Percentiles rank a stretch among this genome's conserved stretches.
Evolutionary conservation across 805 yeast genomes (phyloP).

Genomic region (Allodekkera sacchari): DNA sequence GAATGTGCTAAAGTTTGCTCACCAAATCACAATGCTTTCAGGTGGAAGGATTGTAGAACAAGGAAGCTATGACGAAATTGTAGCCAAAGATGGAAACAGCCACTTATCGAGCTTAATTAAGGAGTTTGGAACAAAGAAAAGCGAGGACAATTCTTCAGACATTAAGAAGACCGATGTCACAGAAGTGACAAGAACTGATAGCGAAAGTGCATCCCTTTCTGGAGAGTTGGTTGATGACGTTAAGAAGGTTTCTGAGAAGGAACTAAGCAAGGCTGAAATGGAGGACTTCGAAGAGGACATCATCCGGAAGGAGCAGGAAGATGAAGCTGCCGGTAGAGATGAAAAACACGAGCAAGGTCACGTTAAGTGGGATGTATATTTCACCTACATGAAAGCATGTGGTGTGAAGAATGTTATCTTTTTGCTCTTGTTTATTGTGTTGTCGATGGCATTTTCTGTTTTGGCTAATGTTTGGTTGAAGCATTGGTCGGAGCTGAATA

Average conservation of each 20-base stretch:
- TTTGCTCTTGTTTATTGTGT: constrained; percentile 46
- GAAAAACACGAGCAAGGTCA: constrained; percentile 91
- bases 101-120: constrained; percentile 27
- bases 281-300: constrained; percentile 31
- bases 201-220: constrained; percentile 10
- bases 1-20: constrained; percentile 47
- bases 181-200: constrained; percentile 11
- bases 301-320: constrained; percentile 29
- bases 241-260: constrained; percentile 25
- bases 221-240: constrained; percentile 22
- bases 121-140: constrained; percentile 45
- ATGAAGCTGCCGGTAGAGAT: constrained; percentile 35
- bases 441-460: constrained; percentile 55
- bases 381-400: constrained; percentile 82
- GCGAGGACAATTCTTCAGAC: constrained; percentile 5
- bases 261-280: constrained; percentile 58
- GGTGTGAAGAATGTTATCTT: constrained; percentile 56
- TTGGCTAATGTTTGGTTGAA: constrained; percentile 86
- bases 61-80: constrained; percentile 49
- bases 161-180: constrained; percentile 4
- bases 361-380: constrained; percentile 81
- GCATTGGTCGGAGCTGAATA: constrained; percentile 92
- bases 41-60: constrained; percentile 60
- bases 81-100: constrained; percentile 29
- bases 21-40: constrained; percentile 51